Conservation (phyloP, 345 rosid genomes). For the Passiflora organensis region DNA sequence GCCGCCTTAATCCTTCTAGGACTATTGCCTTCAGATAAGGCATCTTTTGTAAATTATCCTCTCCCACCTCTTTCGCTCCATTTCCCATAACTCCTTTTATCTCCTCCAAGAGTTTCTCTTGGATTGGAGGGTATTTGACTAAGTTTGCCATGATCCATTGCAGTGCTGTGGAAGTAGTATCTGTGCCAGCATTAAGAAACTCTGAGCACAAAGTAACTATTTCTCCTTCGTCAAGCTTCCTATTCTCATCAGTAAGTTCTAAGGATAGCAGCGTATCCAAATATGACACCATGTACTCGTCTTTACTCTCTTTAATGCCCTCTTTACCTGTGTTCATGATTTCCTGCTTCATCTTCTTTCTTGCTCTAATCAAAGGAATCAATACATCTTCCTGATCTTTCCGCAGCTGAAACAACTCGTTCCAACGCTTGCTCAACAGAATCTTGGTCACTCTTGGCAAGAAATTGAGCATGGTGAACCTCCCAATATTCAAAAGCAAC, state of each 20-base stretch:
- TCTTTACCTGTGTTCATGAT: neutral
- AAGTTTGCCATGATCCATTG: constrained; percentile 22
- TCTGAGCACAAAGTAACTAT: constrained; percentile 7
- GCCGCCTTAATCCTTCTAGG: constrained; percentile 19
- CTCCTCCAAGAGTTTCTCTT: constrained; percentile 12
- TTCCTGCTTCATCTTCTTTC: constrained; percentile 1
- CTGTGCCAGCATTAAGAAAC: constrained; percentile 14
- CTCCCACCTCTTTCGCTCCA: constrained; percentile 6
- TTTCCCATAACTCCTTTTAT: constrained; percentile 4
- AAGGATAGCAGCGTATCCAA: constrained; percentile 17
- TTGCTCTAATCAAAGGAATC: constrained; percentile 12
- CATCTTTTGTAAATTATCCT: constrained; percentile 8
- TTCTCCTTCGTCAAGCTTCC: constrained; percentile 11
- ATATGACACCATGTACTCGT: neutral
- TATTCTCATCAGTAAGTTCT: constrained; percentile 17
- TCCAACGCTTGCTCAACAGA: constrained; percentile 9
- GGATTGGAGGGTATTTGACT: constrained; percentile 15
- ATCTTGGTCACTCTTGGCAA: constrained; percentile 10
- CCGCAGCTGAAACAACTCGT: constrained; percentile 2
- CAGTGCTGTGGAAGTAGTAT: constrained; percentile 8
- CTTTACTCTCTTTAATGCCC: too few species aligned
- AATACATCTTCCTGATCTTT: constrained; percentile 2
- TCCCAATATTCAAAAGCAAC: neutral
- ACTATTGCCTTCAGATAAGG: constrained; percentile 13
- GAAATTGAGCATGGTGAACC: constrained; percentile 3